Evolutionary conservation across 495 filamentous ascomycete species (phyloP), one percentile per base, ranked within the genome.

Genomic region (Aspergillus nanangensis): DNA sequence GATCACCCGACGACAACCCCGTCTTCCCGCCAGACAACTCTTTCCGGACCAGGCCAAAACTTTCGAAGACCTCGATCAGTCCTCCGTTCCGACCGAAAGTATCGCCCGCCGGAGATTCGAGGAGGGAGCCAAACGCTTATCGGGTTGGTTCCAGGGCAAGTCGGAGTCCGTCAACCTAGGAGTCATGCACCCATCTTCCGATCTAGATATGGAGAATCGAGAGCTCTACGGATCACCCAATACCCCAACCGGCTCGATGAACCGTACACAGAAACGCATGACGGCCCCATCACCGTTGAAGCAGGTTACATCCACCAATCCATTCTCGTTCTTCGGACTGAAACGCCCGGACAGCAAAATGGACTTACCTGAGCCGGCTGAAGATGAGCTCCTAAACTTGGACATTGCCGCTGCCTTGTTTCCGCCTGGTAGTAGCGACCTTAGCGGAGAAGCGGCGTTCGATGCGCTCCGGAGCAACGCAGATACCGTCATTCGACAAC

Each of bases 391-490:
- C 31, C 68, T 81, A 44, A 79, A 75, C 47, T 64, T 88, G 17
- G 76, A 87, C 57, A 77, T 90, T 49, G 64, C 76, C 21, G 64
- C 74, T 1, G 77, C 83, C 5, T 72, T 90, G 27, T 88, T 82
- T 48, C 77, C 81, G 0, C 56, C 73, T n/a, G 63, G 70, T 4
- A 55, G 71, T 0, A 61, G 66, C 27, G 71, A 83, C 48, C 51
- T 75, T 36, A 74, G 81, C 57, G 84, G 79, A 3, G 79, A 81
- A 1, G 76, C 82, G 8, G 80, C 84, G 4, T 84, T 85, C 70
- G 81, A 86, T 57, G 80, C 82, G 53, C 71, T 91, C 8, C 78
- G 85, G 27, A 63, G 70, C 37, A 87, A 83, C 55, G 87, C 88
- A 32, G 72, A 82, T 39, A 72, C 69, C n/a, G 65, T 89, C 9